Base-by-base conservation (phyloP, 805 yeast genomes). In the Blastobotrys terrestris region DNA sequence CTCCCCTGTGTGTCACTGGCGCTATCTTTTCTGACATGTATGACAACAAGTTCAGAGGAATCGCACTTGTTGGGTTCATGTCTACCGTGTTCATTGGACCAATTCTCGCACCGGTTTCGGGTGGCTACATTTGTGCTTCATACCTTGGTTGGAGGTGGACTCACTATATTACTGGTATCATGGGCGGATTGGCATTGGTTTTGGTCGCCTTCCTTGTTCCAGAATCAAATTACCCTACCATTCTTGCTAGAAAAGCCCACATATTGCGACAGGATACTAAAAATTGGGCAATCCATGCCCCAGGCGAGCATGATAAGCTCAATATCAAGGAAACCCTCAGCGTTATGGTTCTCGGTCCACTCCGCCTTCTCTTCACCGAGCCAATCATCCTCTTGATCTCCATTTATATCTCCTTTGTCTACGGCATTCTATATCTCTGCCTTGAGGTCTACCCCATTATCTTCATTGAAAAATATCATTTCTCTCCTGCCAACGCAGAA, bases 111-210 rank as follows among this genome's bases (percentile, higher is more conserved):
- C 94, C 95, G n/a, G 80, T 86, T 53, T 76, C 78, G 51, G 85
- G 87, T 54, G 79, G 81, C 0, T 84, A 81, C 66, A 79, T 81
- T 35, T 76, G 72, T 26, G 72, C 76, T 57, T 76, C 80, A 53
- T 72, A 76, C 54, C 71, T 88, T 46, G 87, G 89, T n/a, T 87
- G 95, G 94, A 75, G 95, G 63, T 87, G 95, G 95, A 77, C 87
- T 14, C 76, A 74, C 57, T 88, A 87, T 66, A 69, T 87, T 51
- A 74, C 83, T 2, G 91, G 87, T 55, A 80, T 85, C 53, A 65
- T 84, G 65, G 77, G 77, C 22, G 68, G 74, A 3, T 67, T 76
- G 2, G 71, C 77, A 11, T 57, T 72, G 1, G 59, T 75, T 1
- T 53, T 70, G 11, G 64, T 72, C 15, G 53, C 71, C 0, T 55